Conservation (phyloP, 148 eudicot species). For the Spergularia bocconei region DNA sequence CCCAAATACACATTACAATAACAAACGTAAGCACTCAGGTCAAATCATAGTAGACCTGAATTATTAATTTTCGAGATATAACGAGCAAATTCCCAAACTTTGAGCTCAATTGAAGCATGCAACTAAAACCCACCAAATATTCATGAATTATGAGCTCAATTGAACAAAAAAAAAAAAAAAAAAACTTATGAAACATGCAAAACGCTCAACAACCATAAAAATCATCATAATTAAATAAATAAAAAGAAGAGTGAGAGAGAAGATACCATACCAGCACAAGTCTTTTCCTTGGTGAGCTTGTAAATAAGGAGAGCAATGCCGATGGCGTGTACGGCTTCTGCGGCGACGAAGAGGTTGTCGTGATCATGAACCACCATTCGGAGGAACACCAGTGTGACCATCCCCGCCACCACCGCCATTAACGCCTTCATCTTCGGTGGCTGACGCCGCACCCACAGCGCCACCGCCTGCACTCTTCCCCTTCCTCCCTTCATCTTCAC, state of each 20-base stretch:
- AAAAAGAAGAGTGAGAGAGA: neutral
- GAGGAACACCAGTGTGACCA: conserved; percentile 42
- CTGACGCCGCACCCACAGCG: conserved; percentile 51
- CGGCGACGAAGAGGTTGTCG: conserved; percentile 58
- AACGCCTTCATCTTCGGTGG: conserved; percentile 57
- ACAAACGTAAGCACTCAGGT: too few species aligned
- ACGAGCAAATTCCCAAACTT: too few species aligned
- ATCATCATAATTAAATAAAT: neutral
- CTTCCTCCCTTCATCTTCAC: conserved; percentile 33
- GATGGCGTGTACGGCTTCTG: conserved; percentile 66
- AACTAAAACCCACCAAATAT: too few species aligned
- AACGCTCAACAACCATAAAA: neutral
- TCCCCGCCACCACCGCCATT: conserved; percentile 36
- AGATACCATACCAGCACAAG: conserved; percentile 59
- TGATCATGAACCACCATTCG: conserved; percentile 54
- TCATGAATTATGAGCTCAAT: too few species aligned
- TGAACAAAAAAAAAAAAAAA: neutral
- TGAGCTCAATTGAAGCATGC: too few species aligned
- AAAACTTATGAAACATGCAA: neutral
- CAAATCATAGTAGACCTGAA: too few species aligned
- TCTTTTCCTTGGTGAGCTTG: conserved; percentile 57
- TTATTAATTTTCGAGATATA: too few species aligned
- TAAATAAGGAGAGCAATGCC: conserved; percentile 55
- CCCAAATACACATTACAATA: too few species aligned
- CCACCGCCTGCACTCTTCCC: conserved; percentile 39